Percentiles rank a stretch among this genome's conserved stretches.
These are phyloP conservation scores for Phytophthora niederhauseri DNA, from an alignment of 352 stramenopile species.

Conservation along the genomic window DNA sequence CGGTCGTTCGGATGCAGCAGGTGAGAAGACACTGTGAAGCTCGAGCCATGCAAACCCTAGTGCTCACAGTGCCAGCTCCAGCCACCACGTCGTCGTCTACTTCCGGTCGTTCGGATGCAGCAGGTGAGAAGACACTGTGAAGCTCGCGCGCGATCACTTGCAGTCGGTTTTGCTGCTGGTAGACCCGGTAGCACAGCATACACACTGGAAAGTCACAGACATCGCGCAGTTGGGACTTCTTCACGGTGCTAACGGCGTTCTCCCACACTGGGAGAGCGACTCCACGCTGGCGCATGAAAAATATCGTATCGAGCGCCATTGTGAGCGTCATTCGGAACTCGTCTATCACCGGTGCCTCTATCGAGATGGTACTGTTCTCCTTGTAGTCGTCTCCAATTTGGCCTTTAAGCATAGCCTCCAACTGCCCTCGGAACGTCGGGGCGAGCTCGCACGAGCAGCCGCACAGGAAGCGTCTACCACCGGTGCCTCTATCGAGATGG, in stretches of 20 bases:
- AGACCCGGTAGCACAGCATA: constrained; percentile 78
- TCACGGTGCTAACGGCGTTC: constrained; percentile 45
- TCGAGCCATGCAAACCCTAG: constrained; percentile 34
- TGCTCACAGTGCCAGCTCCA: background rate
- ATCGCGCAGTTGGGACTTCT: constrained; percentile 37
- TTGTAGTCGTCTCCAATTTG: constrained; percentile 26
- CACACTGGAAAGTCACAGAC: constrained; percentile 70
- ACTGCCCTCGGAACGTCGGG: constrained; percentile 41
- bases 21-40: constrained; percentile 33
- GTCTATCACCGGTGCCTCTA: constrained; percentile 32
- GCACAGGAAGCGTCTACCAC: constrained; percentile 75
- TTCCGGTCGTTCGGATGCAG: constrained; percentile 4
- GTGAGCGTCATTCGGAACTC: constrained; percentile 83
- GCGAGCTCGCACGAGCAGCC: constrained; percentile 58
- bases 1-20: background rate
- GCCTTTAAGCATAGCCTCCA: constrained; percentile 42
- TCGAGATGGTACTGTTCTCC: constrained; percentile 10
- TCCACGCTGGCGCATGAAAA: constrained; percentile 66
- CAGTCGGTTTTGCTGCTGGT: constrained; percentile 70
- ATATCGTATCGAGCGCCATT: constrained; percentile 77
- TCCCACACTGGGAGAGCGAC: constrained; percentile 65
- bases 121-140: constrained; percentile 23
- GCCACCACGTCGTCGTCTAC: background rate
- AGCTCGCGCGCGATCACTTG: constrained; percentile 54
- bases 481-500: no score